Percentiles rank a stretch among this genome's conserved stretches.
These are phyloP conservation scores for Aspergillus fructus DNA, from an alignment of 2,329 filamentous ascomycete genomes.

Conservation along the genomic window DNA sequence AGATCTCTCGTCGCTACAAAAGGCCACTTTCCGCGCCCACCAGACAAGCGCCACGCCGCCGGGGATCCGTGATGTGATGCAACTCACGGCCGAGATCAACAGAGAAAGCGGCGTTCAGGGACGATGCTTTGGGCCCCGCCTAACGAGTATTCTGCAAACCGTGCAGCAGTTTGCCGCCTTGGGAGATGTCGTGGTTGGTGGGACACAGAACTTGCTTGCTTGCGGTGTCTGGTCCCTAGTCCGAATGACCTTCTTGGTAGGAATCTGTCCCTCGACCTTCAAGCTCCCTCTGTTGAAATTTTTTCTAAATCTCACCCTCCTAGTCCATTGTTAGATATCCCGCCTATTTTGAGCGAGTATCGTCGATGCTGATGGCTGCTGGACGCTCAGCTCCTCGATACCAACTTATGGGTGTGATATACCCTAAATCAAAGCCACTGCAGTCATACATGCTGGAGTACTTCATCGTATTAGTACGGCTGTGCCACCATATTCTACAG, in stretches of 20 bases:
- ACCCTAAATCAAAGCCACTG: neutral
- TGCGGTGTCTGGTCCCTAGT: neutral
- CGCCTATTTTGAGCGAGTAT: neutral
- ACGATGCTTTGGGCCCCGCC: neutral
- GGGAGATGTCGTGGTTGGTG: neutral
- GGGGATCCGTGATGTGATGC: neutral
- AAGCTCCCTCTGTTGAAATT: no score
- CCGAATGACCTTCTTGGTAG: neutral
- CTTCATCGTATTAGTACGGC: neutral
- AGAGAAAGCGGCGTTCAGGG: neutral
- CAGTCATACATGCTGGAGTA: conserved; percentile 1
- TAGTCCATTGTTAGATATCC: neutral
- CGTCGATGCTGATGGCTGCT: neutral
- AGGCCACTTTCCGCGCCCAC: neutral
- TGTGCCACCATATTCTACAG: neutral
- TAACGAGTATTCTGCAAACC: neutral
- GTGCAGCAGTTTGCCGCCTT: neutral
- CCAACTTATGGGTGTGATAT: neutral
- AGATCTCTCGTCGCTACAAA: neutral
- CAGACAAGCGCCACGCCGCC: neutral
- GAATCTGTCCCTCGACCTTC: no score
- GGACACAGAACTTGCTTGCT: neutral
- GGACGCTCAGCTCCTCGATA: neutral
- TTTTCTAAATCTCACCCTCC: no score
- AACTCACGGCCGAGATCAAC: neutral